Evolutionary conservation across 2,329 filamentous ascomycete species (phyloP), one percentile per base, ranked within the genome.

Genomic region (Xylaria sp.): DNA sequence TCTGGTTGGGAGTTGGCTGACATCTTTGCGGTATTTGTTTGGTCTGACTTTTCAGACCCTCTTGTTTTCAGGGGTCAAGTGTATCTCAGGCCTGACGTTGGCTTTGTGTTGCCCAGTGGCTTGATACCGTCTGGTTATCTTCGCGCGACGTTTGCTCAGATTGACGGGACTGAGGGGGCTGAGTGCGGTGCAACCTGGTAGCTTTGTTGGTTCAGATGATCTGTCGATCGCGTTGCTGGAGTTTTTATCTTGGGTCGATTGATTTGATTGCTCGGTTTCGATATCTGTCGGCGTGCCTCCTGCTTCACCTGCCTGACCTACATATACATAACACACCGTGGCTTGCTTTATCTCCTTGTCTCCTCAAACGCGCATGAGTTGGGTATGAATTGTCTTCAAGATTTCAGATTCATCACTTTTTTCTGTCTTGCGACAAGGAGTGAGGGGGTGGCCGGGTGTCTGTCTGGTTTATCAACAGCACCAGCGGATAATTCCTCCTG

Each of bases 1-100:
- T 54, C 58, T 30, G 59, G 49, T 13, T 59, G 54, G 9, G 60
- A 39, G 10, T 47, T 46, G 39, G 75, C 67, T 73, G 77, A 76
- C 52, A 65, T 69, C 52, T 48, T 30, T 54, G 46, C 19, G 8
- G 47, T 18, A 42, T 19, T 35, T 46, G 11, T 19, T 39, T 37
- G 23, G 30, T 16, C 47, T 48, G 11, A 34, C 23, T 51, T 35
- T 30, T 30, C 23, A 30, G 23, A 5, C 23, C 23, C 23, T 30
- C 23, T 30, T 30, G 16, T 30, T 30, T 30, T 2, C 2, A 30
- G 23, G 23, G 23, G 23, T 30, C 5, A 30, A 30, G 23, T 30
- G 23, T 4, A 50, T 52, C 19, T 30, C 50, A 13, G 19, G 16
- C 47, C 42, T 5, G 44, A 50, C 5, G 11, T 18, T 30, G 23